Conservation (phyloP, 768 basidiomycete species). For the Tylopilus rubrobrunneus region DNA sequence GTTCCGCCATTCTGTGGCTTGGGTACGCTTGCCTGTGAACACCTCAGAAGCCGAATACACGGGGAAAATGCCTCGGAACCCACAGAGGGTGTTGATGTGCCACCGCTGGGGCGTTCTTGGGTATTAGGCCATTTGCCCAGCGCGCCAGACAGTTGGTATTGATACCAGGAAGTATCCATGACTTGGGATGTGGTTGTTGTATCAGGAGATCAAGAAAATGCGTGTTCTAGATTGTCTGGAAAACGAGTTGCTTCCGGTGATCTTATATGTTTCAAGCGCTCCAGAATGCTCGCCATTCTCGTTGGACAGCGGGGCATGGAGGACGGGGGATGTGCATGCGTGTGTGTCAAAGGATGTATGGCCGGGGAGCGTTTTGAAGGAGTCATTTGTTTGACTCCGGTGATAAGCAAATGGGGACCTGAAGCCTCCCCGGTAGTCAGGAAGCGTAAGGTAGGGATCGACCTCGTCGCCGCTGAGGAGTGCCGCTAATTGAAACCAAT, state of each 20-base stretch:
- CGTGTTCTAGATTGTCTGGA: not conserved
- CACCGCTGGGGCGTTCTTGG: too few species aligned
- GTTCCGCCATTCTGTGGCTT: not conserved
- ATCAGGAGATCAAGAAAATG: not conserved
- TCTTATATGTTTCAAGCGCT: not conserved
- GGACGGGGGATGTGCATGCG: too few species aligned
- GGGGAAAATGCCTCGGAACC: not conserved
- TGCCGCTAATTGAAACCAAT: not conserved
- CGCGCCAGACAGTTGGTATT: not conserved
- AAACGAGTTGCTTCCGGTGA: not conserved
- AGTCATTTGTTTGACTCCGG: not conserved
- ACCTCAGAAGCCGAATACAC: not conserved
- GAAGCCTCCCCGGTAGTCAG: not conserved
- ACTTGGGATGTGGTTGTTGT: too few species aligned
- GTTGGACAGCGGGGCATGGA: not conserved
- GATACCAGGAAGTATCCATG: not conserved
- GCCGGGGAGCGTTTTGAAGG: not conserved
- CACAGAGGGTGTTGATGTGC: too few species aligned
- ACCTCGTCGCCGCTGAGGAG: not conserved
- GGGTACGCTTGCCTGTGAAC: not conserved
- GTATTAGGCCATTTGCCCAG: not conserved
- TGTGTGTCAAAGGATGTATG: too few species aligned
- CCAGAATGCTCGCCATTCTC: slow-evolving; percentile 3
- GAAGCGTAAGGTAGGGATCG: not conserved
- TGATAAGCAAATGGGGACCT: not conserved